Conservation (phyloP, 108 stramenopile species). For the Skeletonema potamos region DNA sequence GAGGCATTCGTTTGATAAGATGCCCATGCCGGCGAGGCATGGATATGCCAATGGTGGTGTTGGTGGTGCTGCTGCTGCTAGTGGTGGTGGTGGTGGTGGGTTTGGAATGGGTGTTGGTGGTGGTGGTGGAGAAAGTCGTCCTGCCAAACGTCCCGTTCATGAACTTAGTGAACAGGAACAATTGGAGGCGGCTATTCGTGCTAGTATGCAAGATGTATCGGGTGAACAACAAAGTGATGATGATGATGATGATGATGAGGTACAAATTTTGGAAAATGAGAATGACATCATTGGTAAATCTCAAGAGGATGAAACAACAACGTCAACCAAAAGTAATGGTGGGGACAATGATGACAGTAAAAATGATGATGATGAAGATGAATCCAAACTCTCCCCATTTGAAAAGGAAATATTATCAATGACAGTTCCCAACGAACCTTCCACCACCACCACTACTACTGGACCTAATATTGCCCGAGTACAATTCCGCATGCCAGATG, state of each 20-base stretch:
- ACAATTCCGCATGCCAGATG: slow-evolving; percentile 85
- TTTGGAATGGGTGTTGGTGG: background rate
- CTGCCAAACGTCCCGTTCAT: slow-evolving; percentile 44
- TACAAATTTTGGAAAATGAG: slow-evolving; percentile 17
- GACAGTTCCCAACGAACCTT: slow-evolving; percentile 61
- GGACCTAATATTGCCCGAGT: slow-evolving; percentile 55
- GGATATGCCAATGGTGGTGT: background rate
- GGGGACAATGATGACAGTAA: background rate
- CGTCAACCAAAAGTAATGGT: background rate
- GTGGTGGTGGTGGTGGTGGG: slow-evolving; percentile 2
- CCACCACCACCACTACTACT: slow-evolving; percentile 16
- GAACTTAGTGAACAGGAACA: slow-evolving; percentile 85
- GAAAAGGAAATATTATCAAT: slow-evolving; percentile 51
- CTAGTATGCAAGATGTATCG: slow-evolving; percentile 60
- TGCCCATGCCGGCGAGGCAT: slow-evolving; percentile 62
- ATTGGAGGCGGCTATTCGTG: slow-evolving; percentile 84
- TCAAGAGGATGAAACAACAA: background rate
- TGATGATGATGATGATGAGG: slow-evolving; percentile 14
- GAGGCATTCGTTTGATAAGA: slow-evolving; percentile 79
- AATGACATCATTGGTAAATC: background rate
- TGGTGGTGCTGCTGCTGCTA: background rate
- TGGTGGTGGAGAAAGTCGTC: background rate
- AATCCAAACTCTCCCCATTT: slow-evolving; percentile 44
- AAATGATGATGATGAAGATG: slow-evolving; percentile 31
- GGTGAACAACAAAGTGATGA: background rate